phyloP scores from a whole-genome alignment of 1,284 basidiomycete species.

The Ganoderma sinense region DNA sequence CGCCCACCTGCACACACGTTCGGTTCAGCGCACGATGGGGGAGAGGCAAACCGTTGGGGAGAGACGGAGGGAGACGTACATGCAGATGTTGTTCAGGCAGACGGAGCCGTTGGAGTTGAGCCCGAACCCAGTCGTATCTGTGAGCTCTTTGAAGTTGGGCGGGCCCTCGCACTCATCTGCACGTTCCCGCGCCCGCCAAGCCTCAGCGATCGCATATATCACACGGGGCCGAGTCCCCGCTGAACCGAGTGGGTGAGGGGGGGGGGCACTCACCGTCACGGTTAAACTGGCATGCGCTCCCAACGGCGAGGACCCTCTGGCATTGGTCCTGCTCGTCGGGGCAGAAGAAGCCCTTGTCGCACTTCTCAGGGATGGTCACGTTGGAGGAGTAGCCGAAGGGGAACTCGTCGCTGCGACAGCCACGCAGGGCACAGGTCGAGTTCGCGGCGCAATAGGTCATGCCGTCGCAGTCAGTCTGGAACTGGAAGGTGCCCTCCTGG shows the following conservation, averaged over 20 bases:
- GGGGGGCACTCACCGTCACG: slow-evolving; percentile 72
- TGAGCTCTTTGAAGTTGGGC: slow-evolving; percentile 67
- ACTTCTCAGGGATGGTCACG: slow-evolving; percentile 65
- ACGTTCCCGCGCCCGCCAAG: slow-evolving; percentile 37
- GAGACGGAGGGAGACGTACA: slow-evolving; percentile 62
- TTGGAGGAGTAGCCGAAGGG: slow-evolving; percentile 68
- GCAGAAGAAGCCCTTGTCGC: slow-evolving; percentile 73
- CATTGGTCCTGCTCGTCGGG: slow-evolving; percentile 86
- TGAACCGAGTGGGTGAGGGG: not conserved
- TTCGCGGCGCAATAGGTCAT: slow-evolving; percentile 69
- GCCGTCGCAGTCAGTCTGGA: slow-evolving; percentile 79
- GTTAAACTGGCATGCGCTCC: slow-evolving; percentile 83
- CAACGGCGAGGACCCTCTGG: slow-evolving; percentile 65
- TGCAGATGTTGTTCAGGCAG: slow-evolving; percentile 83
- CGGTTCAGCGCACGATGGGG: slow-evolving; percentile 1
- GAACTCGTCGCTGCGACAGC: slow-evolving; percentile 81
- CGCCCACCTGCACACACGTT: slow-evolving; percentile 62
- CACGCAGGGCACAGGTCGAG: slow-evolving; percentile 66
- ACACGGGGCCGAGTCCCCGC: not conserved
- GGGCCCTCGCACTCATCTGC: slow-evolving; percentile 79
- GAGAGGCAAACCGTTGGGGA: slow-evolving; percentile 1
- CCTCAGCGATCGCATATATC: not conserved
- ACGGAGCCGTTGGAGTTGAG: slow-evolving; percentile 84
- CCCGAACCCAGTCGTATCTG: slow-evolving; percentile 62
- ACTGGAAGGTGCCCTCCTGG: slow-evolving; percentile 77